These are phyloP conservation scores for Sporothrix schenckii DNA, from an alignment of 2,329 filamentous ascomycete genomes.

Conservation along the genomic window DNA sequence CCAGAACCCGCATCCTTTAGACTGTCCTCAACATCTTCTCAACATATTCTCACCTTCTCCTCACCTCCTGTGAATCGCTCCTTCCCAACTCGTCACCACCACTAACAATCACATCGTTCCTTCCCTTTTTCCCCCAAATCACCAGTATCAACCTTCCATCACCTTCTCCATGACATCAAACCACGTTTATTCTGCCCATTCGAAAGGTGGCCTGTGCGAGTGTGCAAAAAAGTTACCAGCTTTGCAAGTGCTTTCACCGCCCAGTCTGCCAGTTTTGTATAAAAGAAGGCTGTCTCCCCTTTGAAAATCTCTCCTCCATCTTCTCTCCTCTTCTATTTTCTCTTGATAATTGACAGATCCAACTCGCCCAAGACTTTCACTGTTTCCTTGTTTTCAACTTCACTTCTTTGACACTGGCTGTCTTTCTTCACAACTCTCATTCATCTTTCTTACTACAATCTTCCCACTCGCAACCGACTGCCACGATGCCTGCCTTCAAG, in stretches of 20 bases:
- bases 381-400: too few species aligned
- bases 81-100: neutral
- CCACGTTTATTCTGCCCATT: neutral
- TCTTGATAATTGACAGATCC: neutral
- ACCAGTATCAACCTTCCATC: neutral
- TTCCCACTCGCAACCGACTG: neutral
- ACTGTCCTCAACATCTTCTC: neutral
- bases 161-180: neutral
- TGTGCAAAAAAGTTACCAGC: neutral
- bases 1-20: neutral
- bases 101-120: neutral
- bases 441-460: neutral
- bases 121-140: neutral
- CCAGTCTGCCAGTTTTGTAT: neutral
- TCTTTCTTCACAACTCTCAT: neutral
- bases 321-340: neutral
- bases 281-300: neutral
- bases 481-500: neutral
- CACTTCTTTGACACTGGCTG: neutral
- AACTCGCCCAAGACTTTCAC: neutral
- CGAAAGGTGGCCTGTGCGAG: neutral
- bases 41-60: neutral
- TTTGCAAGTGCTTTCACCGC: neutral
- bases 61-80: neutral
- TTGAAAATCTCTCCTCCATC: neutral